Evolutionary conservation across 768 basidiomycete genomes (phyloP), one percentile per base, ranked within the genome.

Genomic region (Lactarius trivialis): DNA sequence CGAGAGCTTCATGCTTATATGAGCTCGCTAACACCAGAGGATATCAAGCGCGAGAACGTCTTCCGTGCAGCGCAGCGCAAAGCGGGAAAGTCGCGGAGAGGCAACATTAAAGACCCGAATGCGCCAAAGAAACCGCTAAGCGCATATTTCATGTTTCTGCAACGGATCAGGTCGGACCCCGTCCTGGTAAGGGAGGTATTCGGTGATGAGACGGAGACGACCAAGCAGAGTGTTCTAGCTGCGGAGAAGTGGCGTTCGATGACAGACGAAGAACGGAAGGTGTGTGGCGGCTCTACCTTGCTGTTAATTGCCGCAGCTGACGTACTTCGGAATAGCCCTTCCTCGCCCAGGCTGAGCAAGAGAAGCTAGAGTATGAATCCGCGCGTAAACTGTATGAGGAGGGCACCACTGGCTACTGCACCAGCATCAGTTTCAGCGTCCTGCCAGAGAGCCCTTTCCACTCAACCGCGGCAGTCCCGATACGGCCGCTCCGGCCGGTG

Each of bases 71-170:
- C 92, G 33, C 93, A 96, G 75, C 86, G 94, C 63, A 93, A 92
- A 75, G 89, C 91, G 17, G 94, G 94, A 65, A 93, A 93, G 74
- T 93, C 90, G 41, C 82, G 92, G 65, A 91, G 89, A 81, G 88
- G 88, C 67, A 97, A 97, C 72, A 89, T 97, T 75, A 96, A 95
- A 77, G 93, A 97, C 72, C 93, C 93, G 36, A 96, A 97, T 71
- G 94, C 93, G 8, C 94, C 94, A 3, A 95, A 93, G 84, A 96
- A 96, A 71, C 94, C 94, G 7, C 82, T 96, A 49, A 88, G 85
- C 71, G 93, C 94, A 0, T 97, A 96, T 70, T 96, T 97, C 67
- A 90, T 95, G 86, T 97, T 94, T 78, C 73, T 96, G 66, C 93
- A 94, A 72, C 84, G 87, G 50, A 97, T 97, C 68, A 81, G 94